Base-by-base conservation (phyloP, 1,284 basidiomycete genomes). In the Leccinum discolor region DNA sequence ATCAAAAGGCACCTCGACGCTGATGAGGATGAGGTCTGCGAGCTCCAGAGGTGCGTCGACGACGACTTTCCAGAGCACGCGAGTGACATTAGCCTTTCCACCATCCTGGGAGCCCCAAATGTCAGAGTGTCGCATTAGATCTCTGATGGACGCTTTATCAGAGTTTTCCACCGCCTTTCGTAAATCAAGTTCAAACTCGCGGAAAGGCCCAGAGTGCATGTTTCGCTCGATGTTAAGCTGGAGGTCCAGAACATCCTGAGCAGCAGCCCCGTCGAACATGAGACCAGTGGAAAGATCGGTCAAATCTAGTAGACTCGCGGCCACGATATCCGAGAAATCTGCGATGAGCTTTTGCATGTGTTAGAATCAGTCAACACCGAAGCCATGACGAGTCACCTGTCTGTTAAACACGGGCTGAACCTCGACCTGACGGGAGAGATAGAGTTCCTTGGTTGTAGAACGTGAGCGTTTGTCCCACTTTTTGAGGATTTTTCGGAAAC, bases 381-480 rank as follows among this genome's bases (percentile, higher is more conserved):
- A 35, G n/a, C 10, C n/a, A 38, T 14, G 21, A 52, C 54, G 42
- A 50, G 67, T 69, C 65, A 92, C 92, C 83, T 99, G 96, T 80
- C 98, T 87, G 76, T 98, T 98, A 80, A 99, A 98, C 58, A 96
- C 95, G 4, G 97, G 98, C 76, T 99, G 98, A 12, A 99, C 94
- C 71, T 99, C 98, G 11, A 99, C 97, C 78, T 99, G 98, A 42
- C 98, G 90, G 62, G 95, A 89, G 42, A 99, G 88, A 78, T 99
- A 99, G 11, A 99, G 84, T 77, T 99, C 98, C 79, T 98, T 99
- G 16, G 93, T 99, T 42, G 91, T 92, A 14, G 92, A 96, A 70
- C 93, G 99, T 50, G 93, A 96, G 64, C 94, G 88, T 80, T 99
- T 99, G 81, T 99, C 98, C 88, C 96, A 99, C 77, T 99, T 99